A percentile compares a stretch with the other conserved stretches of the same genome.
phyloP scores from a whole-genome alignment of 1,139 yeast species.

The Geotrichum klebahnii region DNA sequence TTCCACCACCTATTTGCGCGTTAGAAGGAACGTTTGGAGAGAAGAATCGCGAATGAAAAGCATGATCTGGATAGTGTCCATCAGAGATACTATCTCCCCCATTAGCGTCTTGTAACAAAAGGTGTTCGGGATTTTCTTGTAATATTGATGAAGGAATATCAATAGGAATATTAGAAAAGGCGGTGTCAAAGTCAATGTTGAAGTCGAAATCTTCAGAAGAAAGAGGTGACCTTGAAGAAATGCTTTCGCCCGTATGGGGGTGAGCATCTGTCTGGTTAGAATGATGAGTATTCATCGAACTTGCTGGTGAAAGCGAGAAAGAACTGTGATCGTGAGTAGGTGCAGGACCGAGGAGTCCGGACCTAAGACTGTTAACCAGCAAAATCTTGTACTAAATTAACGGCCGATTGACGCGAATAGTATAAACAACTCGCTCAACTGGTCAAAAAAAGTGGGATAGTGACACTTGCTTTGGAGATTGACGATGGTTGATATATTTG shows the following conservation, averaged over 20 bases:
- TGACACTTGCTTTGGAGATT: too few relatives aligned
- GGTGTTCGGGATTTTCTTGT: background rate
- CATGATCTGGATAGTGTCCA: too few relatives aligned
- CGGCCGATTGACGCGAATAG: too few relatives aligned
- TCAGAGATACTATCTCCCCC: background rate
- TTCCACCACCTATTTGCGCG: background rate
- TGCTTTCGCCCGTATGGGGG: background rate
- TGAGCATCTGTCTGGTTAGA: background rate
- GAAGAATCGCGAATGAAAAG: background rate
- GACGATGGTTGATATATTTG: too few relatives aligned
- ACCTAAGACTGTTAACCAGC: too few relatives aligned
- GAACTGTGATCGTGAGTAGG: too few relatives aligned
- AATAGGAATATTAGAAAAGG: slow-evolving; percentile 22
- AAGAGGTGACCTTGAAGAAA: background rate
- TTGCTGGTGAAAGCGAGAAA: too few relatives aligned
- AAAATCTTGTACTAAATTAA: too few relatives aligned
- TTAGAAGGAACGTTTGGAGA: background rate
- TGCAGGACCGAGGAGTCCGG: too few relatives aligned
- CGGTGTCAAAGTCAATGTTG: slow-evolving; percentile 22
- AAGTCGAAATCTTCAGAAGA: slow-evolving; percentile 21
- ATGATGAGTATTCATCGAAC: background rate
- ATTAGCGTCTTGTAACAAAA: background rate
- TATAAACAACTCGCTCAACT: too few relatives aligned
- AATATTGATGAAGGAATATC: slow-evolving; percentile 13
- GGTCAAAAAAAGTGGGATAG: too few relatives aligned